Percentiles rank a stretch among this genome's conserved stretches.
phyloP scores from a whole-genome alignment of 2,329 filamentous ascomycete species.

The Sarocladium oryzae region DNA sequence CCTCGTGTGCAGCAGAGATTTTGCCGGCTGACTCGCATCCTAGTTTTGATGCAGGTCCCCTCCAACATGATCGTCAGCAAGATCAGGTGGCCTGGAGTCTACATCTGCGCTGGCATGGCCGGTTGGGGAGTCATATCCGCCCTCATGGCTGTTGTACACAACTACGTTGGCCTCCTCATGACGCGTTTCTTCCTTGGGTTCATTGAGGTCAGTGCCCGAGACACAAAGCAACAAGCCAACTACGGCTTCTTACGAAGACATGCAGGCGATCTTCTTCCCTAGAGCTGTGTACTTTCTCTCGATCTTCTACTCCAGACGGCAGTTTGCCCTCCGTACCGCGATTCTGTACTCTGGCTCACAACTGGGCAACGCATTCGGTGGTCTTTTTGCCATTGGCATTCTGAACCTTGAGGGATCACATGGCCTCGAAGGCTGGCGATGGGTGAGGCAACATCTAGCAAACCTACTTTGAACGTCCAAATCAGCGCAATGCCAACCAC shows the following conservation, averaged over 20 bases:
- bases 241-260: background rate
- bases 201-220: slow-evolving; percentile 13
- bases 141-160: slow-evolving; percentile 27
- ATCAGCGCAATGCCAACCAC: too few relatives aligned
- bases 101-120: slow-evolving; percentile 14
- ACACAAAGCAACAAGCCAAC: too few relatives aligned
- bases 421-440: slow-evolving; percentile 40
- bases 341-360: slow-evolving; percentile 19
- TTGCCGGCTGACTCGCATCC: background rate
- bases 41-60: slow-evolving; percentile 3
- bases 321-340: slow-evolving; percentile 17
- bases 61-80: slow-evolving; percentile 13
- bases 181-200: slow-evolving; percentile 14
- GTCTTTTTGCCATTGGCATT: slow-evolving; percentile 16
- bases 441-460: slow-evolving; percentile 19
- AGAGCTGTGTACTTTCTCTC: slow-evolving; percentile 13
- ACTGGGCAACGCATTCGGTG: slow-evolving; percentile 17
- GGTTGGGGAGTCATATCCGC: slow-evolving; percentile 13
- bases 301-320: slow-evolving; percentile 19
- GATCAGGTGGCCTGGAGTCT: slow-evolving; percentile 15
- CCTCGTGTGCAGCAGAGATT: too few relatives aligned
- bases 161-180: slow-evolving; percentile 25
- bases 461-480: too few relatives aligned
- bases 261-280: background rate
- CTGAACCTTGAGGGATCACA: slow-evolving; percentile 36